A percentile compares a stretch with the other conserved stretches of the same genome.
Evolutionary conservation across 129 eudicot genomes (phyloP).

Genomic region (Tagetes erecta): DNA sequence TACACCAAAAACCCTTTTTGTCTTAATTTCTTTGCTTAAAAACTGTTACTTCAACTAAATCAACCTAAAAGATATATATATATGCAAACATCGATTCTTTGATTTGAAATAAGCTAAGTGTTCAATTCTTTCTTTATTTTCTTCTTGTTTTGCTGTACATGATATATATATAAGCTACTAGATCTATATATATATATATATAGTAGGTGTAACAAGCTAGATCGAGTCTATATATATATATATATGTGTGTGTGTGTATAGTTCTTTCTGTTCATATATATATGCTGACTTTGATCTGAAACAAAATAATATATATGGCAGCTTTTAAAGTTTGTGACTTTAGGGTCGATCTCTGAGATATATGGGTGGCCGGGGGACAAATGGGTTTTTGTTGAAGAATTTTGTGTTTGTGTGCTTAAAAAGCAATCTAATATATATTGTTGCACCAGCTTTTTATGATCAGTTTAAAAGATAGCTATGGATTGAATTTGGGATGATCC

Average conservation of each 20-base stretch:
- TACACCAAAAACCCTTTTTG: slow-evolving; percentile 1
- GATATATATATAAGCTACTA: slow-evolving; percentile 8
- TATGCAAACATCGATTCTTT: slow-evolving; percentile 22
- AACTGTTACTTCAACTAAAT: slow-evolving; percentile 5
- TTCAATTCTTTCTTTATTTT: slow-evolving; percentile 21
- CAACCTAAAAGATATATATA: slow-evolving; percentile 11
- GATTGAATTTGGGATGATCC: slow-evolving; percentile 23
- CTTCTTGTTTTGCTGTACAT: slow-evolving; percentile 23
- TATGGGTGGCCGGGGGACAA: slow-evolving; percentile 17
- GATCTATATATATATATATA: slow-evolving; percentile 1
- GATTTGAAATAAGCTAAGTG: slow-evolving; percentile 3
- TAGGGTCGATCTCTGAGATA: neutral
- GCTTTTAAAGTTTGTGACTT: slow-evolving; percentile 18
- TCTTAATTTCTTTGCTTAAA: slow-evolving; percentile 15
- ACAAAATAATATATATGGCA: neutral
- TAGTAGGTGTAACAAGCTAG: slow-evolving; percentile 5
- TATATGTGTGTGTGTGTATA: neutral
- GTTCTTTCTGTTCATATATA: slow-evolving; percentile 16
- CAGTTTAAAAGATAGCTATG: neutral
- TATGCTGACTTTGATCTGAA: slow-evolving; percentile 27
- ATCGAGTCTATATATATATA: neutral
- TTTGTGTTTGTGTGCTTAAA: slow-evolving; percentile 8
- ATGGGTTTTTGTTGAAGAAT: slow-evolving; percentile 20
- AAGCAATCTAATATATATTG: slow-evolving; percentile 16
- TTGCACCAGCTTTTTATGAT: slow-evolving; percentile 31